Evolutionary conservation across 768 basidiomycete genomes (phyloP).

Genomic region (Mycena rosella): DNA sequence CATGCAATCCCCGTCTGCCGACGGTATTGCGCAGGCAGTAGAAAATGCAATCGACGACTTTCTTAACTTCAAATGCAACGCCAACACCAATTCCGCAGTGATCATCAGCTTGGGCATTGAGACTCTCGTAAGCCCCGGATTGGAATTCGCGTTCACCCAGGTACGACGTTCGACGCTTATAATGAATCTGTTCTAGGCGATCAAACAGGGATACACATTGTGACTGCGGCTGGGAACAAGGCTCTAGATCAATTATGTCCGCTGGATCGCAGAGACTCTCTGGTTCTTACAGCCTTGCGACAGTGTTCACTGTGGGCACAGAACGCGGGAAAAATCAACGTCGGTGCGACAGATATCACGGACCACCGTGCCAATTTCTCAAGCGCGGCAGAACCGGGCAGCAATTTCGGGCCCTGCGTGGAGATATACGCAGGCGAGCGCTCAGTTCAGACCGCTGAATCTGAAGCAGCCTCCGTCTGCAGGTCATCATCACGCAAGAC

Average conservation of each 20-base stretch:
- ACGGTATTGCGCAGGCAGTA: neutral
- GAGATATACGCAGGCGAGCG: neutral
- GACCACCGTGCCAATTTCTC: neutral
- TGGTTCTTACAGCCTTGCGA: no score
- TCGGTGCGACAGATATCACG: neutral
- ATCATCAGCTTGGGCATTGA: neutral
- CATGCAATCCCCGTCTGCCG: neutral
- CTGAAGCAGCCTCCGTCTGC: no score
- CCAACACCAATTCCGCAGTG: neutral
- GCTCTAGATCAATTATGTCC: no score
- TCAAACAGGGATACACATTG: neutral
- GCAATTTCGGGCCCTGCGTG: neutral
- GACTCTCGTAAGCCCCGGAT: neutral
- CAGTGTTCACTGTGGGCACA: neutral
- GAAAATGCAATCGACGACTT: neutral
- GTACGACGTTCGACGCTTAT: neutral
- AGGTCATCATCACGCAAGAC: no score
- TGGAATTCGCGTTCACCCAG: neutral
- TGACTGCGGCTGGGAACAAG: neutral
- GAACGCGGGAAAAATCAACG: neutral
- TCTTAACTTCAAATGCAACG: neutral
- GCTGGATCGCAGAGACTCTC: neutral
- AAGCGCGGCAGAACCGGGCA: neutral
- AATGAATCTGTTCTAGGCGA: neutral
- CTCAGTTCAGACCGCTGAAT: neutral